phyloP scores from a whole-genome alignment of 495 filamentous ascomycete genomes.

The Penicillium taxi region DNA sequence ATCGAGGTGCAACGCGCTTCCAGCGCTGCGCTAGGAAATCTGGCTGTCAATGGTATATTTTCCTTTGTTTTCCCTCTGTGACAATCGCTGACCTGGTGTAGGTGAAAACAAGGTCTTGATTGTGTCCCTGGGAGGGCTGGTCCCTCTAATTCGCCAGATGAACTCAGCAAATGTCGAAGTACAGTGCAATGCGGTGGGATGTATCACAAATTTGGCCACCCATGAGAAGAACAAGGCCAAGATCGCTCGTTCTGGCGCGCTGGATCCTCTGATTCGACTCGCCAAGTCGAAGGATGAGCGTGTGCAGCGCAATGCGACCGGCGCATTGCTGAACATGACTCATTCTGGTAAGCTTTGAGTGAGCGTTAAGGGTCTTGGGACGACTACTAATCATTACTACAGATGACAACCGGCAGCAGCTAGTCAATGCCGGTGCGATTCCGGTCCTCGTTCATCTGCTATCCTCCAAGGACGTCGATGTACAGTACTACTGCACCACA shows the following conservation, averaged over 20 bases:
- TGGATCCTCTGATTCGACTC: constrained; percentile 80
- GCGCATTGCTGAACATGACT: constrained; percentile 96
- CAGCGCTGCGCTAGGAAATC: constrained; percentile 90
- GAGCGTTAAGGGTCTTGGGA: too few species aligned
- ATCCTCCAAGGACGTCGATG: constrained; percentile 86
- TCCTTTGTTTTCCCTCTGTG: background rate
- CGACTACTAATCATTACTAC: too few species aligned
- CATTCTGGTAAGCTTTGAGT: constrained; percentile 88
- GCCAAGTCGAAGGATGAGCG: constrained; percentile 98
- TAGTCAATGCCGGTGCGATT: constrained; percentile 93
- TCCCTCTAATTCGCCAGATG: constrained; percentile 95
- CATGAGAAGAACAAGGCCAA: constrained; percentile 99
- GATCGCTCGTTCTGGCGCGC: constrained; percentile 89
- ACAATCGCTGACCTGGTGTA: constrained; percentile 45
- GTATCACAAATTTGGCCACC: constrained; percentile 95
- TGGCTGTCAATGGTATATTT: constrained; percentile 80
- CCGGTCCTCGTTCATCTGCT: constrained; percentile 92
- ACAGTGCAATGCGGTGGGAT: constrained; percentile 97
- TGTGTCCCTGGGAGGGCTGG: constrained; percentile 81
- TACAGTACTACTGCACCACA: constrained; percentile 99
- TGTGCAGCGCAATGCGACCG: constrained; percentile 94
- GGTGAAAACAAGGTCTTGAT: constrained; percentile 97
- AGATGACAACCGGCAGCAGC: constrained; percentile 97
- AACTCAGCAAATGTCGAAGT: constrained; percentile 98
- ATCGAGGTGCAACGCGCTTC: constrained; percentile 96